A percentile compares a stretch with the other conserved stretches of the same genome.
These are phyloP conservation scores for Leccinellum albellum DNA, from an alignment of 768 basidiomycete genomes.

Conservation along the genomic window DNA sequence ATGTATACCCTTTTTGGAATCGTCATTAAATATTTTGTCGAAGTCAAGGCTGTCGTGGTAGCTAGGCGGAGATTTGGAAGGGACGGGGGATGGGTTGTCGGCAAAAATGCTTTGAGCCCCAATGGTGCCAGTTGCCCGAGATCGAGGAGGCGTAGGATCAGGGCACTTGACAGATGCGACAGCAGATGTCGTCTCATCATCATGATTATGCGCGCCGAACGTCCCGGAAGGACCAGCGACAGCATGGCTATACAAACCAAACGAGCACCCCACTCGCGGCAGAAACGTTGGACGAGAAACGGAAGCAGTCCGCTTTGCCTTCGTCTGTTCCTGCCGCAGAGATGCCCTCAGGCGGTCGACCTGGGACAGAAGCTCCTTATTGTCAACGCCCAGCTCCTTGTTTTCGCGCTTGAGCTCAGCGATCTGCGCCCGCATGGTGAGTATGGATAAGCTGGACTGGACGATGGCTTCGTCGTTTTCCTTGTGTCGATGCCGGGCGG, in stretches of 20 bases:
- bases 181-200: neutral
- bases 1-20: too few relatives aligned
- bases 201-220: neutral
- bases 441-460: constrained; percentile 48
- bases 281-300: neutral
- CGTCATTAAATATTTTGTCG: neutral
- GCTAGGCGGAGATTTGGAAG: constrained; percentile 5
- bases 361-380: constrained; percentile 26
- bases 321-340: constrained; percentile 14
- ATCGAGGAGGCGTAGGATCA: neutral
- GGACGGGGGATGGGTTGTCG: constrained; percentile 24
- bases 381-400: constrained; percentile 21
- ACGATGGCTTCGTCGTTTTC: constrained; percentile 36
- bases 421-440: constrained; percentile 41
- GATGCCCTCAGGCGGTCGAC: constrained; percentile 11
- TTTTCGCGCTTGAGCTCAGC: constrained; percentile 35
- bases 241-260: constrained; percentile 16
- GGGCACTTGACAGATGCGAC: neutral
- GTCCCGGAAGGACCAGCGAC: constrained; percentile 23
- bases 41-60: constrained; percentile 15
- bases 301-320: neutral
- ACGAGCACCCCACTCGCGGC: neutral
- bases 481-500: constrained; percentile 28
- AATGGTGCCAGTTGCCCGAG: neutral
- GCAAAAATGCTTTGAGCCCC: constrained; percentile 26